A percentile compares a stretch with the other conserved stretches of the same genome.
Conservation (phyloP, 2,329 filamentous ascomycete species). For the Pseudonectria foliicola region DNA sequence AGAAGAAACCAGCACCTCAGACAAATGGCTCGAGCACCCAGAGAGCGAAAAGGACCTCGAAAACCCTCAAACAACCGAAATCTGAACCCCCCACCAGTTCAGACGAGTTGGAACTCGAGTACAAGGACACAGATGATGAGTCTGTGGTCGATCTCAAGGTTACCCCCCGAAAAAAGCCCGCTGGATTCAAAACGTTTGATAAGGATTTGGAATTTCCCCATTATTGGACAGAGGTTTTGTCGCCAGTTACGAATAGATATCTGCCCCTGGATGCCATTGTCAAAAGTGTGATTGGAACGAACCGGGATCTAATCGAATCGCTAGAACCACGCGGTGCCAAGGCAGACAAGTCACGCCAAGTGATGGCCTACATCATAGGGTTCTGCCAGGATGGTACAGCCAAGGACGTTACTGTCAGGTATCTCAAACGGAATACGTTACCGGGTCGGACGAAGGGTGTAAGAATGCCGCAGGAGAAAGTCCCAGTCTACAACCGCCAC, state of each 20-base stretch:
- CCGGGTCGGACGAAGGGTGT: constrained; percentile 87
- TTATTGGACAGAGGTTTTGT: constrained; percentile 90
- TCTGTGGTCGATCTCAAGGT: constrained; percentile 50
- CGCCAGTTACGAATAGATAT: constrained; percentile 70
- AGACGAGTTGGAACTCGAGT: constrained; percentile 36
- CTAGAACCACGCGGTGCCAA: constrained; percentile 79
- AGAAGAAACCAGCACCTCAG: constrained; percentile 4
- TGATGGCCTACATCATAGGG: constrained; percentile 83
- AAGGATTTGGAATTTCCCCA: constrained; percentile 74
- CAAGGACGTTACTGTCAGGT: constrained; percentile 91
- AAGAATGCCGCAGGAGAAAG: constrained; percentile 69
- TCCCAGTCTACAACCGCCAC: constrained; percentile 68
- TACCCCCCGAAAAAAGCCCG: constrained; percentile 32
- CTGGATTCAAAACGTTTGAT: constrained; percentile 51
- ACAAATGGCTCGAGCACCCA: constrained; percentile 12
- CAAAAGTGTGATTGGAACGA: constrained; percentile 61
- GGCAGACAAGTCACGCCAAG: constrained; percentile 79
- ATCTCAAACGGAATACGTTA: constrained; percentile 72
- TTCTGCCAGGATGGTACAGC: constrained; percentile 79
- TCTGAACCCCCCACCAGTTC: constrained; percentile 29
- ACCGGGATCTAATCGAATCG: constrained; percentile 61
- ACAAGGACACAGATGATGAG: constrained; percentile 48
- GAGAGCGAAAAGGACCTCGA: constrained; percentile 8
- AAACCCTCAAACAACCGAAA: constrained; percentile 4
- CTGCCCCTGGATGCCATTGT: constrained; percentile 73